These are phyloP conservation scores for Aureobasidium sp. DNA, from an alignment of 2,329 filamentous ascomycete genomes.

Conservation along the genomic window DNA sequence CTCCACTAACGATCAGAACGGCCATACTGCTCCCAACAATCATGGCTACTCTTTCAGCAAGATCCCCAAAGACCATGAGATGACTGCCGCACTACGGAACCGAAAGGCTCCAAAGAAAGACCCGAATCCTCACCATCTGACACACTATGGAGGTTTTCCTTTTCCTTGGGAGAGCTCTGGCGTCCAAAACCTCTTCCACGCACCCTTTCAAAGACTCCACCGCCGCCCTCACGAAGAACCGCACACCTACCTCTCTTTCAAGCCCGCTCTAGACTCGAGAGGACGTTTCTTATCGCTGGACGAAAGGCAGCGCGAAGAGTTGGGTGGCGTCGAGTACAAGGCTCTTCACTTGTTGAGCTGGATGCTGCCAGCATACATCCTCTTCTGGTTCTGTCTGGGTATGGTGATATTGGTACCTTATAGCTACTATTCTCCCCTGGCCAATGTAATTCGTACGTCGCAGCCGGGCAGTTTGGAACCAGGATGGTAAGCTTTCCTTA, in stretches of 20 bases:
- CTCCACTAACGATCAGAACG: background rate
- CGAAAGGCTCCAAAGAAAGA: background rate
- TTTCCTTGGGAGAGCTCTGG: slow-evolving; percentile 7
- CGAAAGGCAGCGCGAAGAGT: slow-evolving; percentile 83
- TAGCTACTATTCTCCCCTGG: slow-evolving; percentile 14
- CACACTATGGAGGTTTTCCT: slow-evolving; percentile 9
- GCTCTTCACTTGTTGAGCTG: slow-evolving; percentile 67
- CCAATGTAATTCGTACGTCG: slow-evolving; percentile 15
- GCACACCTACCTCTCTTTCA: slow-evolving; percentile 28
- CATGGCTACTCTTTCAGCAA: background rate
- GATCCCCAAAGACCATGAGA: background rate
- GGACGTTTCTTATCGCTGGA: slow-evolving; percentile 47
- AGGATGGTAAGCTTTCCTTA: slow-evolving; percentile 22
- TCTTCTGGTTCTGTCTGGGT: slow-evolving; percentile 26
- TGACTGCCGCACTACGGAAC: background rate
- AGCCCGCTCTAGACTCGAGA: slow-evolving; percentile 27
- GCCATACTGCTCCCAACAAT: no score
- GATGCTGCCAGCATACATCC: slow-evolving; percentile 24
- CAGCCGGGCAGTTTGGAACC: slow-evolving; percentile 26
- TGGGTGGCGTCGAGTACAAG: slow-evolving; percentile 94
- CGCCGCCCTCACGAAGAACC: slow-evolving; percentile 1
- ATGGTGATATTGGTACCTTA: slow-evolving; percentile 21
- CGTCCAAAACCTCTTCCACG: background rate
- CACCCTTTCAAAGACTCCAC: slow-evolving; percentile 1
- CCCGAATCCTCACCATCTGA: background rate